Conservation (phyloP, 2,329 filamentous ascomycete genomes). For the Penicillium sp. region DNA sequence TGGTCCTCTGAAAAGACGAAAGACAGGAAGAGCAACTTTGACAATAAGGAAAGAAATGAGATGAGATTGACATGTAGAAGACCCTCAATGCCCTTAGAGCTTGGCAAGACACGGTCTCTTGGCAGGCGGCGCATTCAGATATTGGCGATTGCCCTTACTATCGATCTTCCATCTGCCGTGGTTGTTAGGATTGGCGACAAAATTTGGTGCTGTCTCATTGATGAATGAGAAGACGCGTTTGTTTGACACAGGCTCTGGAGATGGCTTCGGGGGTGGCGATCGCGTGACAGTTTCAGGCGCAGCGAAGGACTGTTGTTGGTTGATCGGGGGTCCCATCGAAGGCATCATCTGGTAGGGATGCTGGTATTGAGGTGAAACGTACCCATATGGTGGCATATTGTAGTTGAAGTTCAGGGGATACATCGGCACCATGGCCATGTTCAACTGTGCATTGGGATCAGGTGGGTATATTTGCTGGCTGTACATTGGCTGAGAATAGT, state of each 20-base stretch:
- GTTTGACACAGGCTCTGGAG: neutral
- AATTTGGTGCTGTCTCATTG: constrained; percentile 16
- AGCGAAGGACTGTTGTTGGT: neutral
- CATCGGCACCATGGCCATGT: neutral
- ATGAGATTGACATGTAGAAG: neutral
- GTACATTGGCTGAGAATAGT: neutral
- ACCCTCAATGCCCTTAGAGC: neutral
- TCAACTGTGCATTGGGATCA: neutral
- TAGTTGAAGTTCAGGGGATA: neutral
- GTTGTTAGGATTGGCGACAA: constrained; percentile 26
- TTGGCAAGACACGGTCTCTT: neutral
- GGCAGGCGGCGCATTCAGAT: constrained; percentile 19
- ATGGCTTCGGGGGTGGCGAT: neutral
- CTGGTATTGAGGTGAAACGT: neutral
- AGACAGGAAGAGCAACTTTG: neutral
- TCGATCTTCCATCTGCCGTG: constrained; percentile 23
- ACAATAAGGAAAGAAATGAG: neutral
- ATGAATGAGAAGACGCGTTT: constrained; percentile 15
- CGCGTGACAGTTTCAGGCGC: neutral
- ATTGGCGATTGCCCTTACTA: constrained; percentile 11
- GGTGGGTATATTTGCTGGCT: neutral
- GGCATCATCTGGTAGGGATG: neutral
- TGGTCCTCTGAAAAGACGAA: neutral
- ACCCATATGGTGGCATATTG: neutral
- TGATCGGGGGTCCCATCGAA: neutral